Evolutionary conservation across 192 early-diverging fungal species (phyloP).

Genomic region (Coemansia sp.): DNA sequence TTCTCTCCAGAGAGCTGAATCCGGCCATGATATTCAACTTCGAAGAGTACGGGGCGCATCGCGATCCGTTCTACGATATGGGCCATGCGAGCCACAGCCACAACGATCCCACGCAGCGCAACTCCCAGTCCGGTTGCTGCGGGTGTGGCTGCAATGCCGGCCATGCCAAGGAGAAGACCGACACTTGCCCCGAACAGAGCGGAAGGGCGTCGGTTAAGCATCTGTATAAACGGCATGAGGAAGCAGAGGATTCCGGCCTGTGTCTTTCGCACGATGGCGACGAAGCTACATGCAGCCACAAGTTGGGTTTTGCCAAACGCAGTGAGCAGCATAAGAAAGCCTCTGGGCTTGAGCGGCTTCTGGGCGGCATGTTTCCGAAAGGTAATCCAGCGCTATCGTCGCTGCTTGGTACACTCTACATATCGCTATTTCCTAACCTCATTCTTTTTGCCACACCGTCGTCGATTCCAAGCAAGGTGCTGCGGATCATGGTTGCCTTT

Average conservation of each 20-base stretch:
- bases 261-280: slow-evolving; percentile 26
- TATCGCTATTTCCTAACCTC: slow-evolving; percentile 80
- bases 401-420: slow-evolving; percentile 74
- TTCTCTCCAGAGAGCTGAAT: slow-evolving; percentile 56
- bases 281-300: slow-evolving; percentile 20
- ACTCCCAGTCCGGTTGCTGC: neutral
- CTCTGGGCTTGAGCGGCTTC: slow-evolving; percentile 43
- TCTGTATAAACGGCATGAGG: slow-evolving; percentile 36
- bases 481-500: slow-evolving; percentile 77
- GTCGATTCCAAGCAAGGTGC: slow-evolving; percentile 55
- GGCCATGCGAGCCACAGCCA: slow-evolving; percentile 46
- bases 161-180: neutral
- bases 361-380: slow-evolving; percentile 53
- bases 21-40: slow-evolving; percentile 54
- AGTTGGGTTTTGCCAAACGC: slow-evolving; percentile 11
- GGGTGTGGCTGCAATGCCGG: slow-evolving; percentile 18
- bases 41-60: slow-evolving; percentile 47
- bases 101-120: neutral
- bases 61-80: slow-evolving; percentile 44
- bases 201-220: slow-evolving; percentile 19
- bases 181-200: neutral
- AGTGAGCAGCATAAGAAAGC: neutral
- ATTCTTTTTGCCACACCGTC: slow-evolving; percentile 79
- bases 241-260: slow-evolving; percentile 20
- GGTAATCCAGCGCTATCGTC: slow-evolving; percentile 53